A percentile compares a stretch with the other conserved stretches of the same genome.
Conservation (phyloP, 257 asterid species). For the Vinca minor region DNA sequence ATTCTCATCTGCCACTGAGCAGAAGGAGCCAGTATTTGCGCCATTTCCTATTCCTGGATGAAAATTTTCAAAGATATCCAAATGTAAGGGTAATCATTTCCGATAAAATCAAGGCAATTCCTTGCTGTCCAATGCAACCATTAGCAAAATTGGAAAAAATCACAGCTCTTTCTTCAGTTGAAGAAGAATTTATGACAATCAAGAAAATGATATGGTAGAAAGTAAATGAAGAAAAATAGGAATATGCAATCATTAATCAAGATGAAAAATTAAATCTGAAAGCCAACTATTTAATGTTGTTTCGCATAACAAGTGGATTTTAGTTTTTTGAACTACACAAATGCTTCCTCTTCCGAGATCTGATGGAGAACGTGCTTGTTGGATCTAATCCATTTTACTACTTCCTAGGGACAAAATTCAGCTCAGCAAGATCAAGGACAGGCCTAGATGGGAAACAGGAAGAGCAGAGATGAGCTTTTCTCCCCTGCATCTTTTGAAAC, state of each 20-base stretch:
- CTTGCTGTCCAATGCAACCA: neutral
- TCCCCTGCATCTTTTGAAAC: too few relatives aligned
- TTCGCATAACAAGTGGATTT: neutral
- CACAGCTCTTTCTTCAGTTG: neutral
- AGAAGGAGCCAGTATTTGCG: conserved; percentile 89
- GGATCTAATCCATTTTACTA: neutral
- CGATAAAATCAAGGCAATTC: neutral
- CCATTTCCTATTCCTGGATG: conserved; percentile 54
- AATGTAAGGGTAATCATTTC: neutral
- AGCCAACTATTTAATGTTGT: neutral
- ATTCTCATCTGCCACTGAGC: conserved; percentile 91
- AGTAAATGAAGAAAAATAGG: neutral
- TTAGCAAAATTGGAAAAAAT: too few relatives aligned
- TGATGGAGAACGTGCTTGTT: neutral
- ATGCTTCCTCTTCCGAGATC: neutral
- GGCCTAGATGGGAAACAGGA: too few relatives aligned
- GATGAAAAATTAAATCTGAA: neutral
- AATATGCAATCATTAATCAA: neutral
- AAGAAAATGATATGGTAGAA: neutral
- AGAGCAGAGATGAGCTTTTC: too few relatives aligned
- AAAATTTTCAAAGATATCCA: conserved; percentile 12
- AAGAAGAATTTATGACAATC: neutral
- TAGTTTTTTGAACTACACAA: neutral
- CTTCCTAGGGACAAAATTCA: too few relatives aligned
- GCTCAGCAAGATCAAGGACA: too few relatives aligned